These are phyloP conservation scores for Ascosphaera acerosa DNA, from an alignment of 2,329 filamentous ascomycete genomes.

Conservation along the genomic window DNA sequence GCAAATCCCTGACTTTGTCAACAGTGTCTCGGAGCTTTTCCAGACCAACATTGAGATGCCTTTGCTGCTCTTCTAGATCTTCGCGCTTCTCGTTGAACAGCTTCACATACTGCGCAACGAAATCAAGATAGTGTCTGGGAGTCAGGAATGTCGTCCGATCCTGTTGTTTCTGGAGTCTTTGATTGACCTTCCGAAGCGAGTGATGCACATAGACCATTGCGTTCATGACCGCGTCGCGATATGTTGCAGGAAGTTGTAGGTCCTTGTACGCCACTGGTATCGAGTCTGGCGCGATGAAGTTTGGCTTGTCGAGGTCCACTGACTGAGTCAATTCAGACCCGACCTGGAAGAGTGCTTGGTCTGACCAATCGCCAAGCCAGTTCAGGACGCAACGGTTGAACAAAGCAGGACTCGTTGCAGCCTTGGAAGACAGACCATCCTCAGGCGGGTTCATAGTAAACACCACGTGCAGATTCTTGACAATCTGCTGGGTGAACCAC, in stretches of 20 bases:
- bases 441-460: conserved; percentile 99
- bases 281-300: conserved; percentile 65
- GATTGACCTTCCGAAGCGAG: conserved; percentile 74
- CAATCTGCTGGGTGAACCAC: conserved; percentile 98
- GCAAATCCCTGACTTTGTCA: conserved; percentile 83
- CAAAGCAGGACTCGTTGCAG: conserved; percentile 84
- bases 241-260: conserved; percentile 58
- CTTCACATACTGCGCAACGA: conserved; percentile 91
- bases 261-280: conserved; percentile 83
- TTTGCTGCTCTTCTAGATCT: conserved; percentile 93
- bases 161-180: conserved; percentile 70
- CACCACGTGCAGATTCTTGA: conserved; percentile 95
- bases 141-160: conserved; percentile 83
- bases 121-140: conserved; percentile 89
- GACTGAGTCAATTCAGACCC: conserved; percentile 85
- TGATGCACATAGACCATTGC: conserved; percentile 98
- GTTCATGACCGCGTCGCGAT: conserved; percentile 83
- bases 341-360: conserved; percentile 95
- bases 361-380: conserved; percentile 99
- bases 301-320: conserved; percentile 77
- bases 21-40: conserved; percentile 94
- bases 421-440: conserved; percentile 82
- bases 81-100: conserved; percentile 96
- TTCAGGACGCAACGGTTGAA: conserved; percentile 99
- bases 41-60: conserved; percentile 90